Percentiles rank a stretch among this genome's conserved stretches.
phyloP scores from a whole-genome alignment of 306 rosid species.

The Alnus rubra region DNA sequence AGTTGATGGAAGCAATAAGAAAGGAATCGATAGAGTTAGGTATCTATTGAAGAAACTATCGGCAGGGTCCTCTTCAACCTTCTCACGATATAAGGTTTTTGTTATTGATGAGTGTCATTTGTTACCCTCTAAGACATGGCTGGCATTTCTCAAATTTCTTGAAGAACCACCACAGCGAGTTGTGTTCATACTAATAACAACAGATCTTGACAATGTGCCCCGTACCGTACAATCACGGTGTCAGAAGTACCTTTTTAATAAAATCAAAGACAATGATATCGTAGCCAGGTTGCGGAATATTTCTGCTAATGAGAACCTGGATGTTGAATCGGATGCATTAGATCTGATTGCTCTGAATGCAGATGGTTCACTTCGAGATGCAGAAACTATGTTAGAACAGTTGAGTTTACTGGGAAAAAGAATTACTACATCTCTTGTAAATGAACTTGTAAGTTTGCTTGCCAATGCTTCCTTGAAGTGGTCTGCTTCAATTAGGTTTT shows the following conservation, averaged over 20 bases:
- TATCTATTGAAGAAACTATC: constrained; percentile 60
- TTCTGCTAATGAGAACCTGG: constrained; percentile 70
- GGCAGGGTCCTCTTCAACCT: constrained; percentile 44
- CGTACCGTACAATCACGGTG: constrained; percentile 88
- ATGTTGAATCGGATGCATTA: constrained; percentile 86
- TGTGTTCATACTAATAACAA: constrained; percentile 77
- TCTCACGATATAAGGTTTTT: constrained; percentile 59
- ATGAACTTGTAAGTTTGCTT: constrained; percentile 89
- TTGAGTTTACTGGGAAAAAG: constrained; percentile 90
- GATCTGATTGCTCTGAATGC: constrained; percentile 93
- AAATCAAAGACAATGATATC: constrained; percentile 85
- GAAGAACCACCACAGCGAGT: constrained; percentile 87
- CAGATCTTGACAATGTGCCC: constrained; percentile 91
- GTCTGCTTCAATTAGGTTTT: not conserved
- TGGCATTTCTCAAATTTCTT: constrained; percentile 85
- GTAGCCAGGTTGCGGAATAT: constrained; percentile 72
- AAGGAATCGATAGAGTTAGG: constrained; percentile 77
- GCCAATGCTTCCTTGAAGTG: constrained; percentile 28
- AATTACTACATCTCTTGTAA: constrained; percentile 87
- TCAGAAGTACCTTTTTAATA: constrained; percentile 90
- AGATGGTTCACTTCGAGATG: constrained; percentile 97
- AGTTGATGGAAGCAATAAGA: constrained; percentile 83
- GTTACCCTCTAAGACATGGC: constrained; percentile 89
- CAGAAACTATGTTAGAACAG: constrained; percentile 97
- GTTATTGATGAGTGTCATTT: constrained; percentile 95